A percentile compares a stretch with the other conserved stretches of the same genome.
Conservation (phyloP, 805 yeast genomes). For the Zygotorulaspora chibaensis region DNA sequence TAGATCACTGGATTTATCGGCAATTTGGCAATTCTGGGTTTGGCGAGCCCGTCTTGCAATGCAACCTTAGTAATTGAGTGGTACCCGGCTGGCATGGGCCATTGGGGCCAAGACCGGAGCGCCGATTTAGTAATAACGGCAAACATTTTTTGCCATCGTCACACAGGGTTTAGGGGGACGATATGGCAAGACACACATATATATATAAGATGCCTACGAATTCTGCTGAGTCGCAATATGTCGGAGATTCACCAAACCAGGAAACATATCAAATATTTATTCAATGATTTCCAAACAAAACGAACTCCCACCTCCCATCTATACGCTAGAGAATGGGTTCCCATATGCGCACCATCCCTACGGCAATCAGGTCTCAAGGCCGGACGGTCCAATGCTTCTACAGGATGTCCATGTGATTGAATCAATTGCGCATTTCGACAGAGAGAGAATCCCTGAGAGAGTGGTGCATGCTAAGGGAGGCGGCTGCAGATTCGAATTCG, state of each 20-base stretch:
- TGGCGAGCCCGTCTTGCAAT: too few species aligned
- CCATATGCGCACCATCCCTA: slow-evolving; percentile 50
- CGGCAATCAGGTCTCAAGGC: slow-evolving; percentile 51
- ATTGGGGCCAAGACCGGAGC: too few species aligned
- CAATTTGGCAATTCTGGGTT: too few species aligned
- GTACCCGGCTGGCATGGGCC: too few species aligned
- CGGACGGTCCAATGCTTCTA: slow-evolving; percentile 52
- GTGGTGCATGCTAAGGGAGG: slow-evolving; percentile 67
- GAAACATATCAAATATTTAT: too few species aligned
- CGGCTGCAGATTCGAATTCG: slow-evolving; percentile 58
- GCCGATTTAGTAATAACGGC: too few species aligned
- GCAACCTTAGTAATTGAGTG: too few species aligned
- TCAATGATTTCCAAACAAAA: slow-evolving; percentile 4
- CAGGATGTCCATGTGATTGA: slow-evolving; percentile 59
- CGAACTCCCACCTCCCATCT: slow-evolving; percentile 17
- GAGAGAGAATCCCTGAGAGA: slow-evolving; percentile 63
- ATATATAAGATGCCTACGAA: too few species aligned
- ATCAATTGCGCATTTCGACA: slow-evolving; percentile 54
- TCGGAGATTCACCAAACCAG: background rate
- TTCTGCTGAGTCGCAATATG: too few species aligned
- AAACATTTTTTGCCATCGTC: too few species aligned
- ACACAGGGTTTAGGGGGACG: background rate
- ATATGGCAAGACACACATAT: background rate
- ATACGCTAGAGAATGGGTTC: slow-evolving; percentile 50
- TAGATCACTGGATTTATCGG: too few species aligned